Evolutionary conservation across 1,284 basidiomycete genomes (phyloP).

Genomic region (Apiotrichum mycotoxinovorans): DNA sequence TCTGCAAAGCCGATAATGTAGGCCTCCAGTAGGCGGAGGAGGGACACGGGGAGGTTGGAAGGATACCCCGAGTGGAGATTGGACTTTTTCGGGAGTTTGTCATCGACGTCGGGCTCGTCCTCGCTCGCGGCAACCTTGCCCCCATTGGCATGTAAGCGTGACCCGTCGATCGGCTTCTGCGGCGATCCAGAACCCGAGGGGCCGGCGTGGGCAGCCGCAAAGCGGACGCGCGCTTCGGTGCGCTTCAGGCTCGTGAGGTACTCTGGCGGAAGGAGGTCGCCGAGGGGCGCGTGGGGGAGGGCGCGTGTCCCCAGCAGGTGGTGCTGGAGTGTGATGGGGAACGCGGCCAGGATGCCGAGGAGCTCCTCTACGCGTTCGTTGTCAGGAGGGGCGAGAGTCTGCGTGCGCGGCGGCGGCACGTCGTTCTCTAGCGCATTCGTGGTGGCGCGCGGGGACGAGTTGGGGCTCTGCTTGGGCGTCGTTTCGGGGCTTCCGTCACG

Average conservation of each 20-base stretch:
- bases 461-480: not conserved
- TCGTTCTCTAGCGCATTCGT: not conserved
- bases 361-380: constrained; percentile 35
- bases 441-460: not conserved
- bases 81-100: constrained; percentile 25
- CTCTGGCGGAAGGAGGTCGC: constrained; percentile 40
- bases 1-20: constrained; percentile 42
- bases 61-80: constrained; percentile 43
- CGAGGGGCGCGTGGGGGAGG: constrained; percentile 43
- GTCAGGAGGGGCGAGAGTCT: constrained; percentile 7
- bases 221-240: constrained; percentile 46
- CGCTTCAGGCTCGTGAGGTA: constrained; percentile 45
- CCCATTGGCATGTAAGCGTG: constrained; percentile 3
- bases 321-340: constrained; percentile 48
- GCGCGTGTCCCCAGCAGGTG: constrained; percentile 44
- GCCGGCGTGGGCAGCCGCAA: constrained; percentile 39
- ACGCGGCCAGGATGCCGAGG: constrained; percentile 40
- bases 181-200: constrained; percentile 25
- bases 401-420: constrained; percentile 8
- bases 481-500: not conserved
- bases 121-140: not conserved
- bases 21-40: constrained; percentile 45
- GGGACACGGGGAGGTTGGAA: constrained; percentile 42
- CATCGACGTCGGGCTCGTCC: not conserved
- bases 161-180: not conserved